These are phyloP conservation scores for Polyporus tsugae DNA, from an alignment of 1,284 basidiomycete genomes.

Conservation along the genomic window DNA sequence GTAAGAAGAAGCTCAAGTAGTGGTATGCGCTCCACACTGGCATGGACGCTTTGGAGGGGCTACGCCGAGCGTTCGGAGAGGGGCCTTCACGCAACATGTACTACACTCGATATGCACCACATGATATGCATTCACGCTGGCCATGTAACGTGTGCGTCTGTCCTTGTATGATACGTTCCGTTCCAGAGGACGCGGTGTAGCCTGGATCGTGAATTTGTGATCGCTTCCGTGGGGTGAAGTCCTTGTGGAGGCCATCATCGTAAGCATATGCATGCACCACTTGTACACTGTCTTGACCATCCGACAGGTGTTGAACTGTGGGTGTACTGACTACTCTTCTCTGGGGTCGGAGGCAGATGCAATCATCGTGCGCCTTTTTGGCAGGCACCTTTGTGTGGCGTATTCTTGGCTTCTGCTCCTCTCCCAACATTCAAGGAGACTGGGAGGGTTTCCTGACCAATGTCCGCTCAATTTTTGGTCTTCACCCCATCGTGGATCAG, in stretches of 20 bases:
- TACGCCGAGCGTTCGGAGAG: constrained; percentile 31
- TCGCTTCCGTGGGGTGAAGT: background rate
- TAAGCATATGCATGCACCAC: background rate
- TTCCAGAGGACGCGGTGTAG: background rate
- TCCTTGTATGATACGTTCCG: constrained; percentile 29
- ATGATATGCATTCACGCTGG: constrained; percentile 34
- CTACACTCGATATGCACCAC: constrained; percentile 33
- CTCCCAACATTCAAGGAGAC: background rate
- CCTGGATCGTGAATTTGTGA: background rate
- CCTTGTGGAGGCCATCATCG: background rate
- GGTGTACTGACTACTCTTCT: background rate
- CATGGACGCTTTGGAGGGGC: constrained; percentile 26
- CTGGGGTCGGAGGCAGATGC: background rate
- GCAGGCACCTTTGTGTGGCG: background rate
- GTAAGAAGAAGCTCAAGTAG: constrained; percentile 98
- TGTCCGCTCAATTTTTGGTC: background rate
- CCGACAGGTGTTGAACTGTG: too few species aligned
- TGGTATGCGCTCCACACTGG: constrained; percentile 43
- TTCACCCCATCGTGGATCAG: background rate
- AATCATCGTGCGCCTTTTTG: background rate
- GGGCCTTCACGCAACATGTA: constrained; percentile 33
- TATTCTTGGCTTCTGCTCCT: background rate
- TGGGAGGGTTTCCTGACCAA: background rate
- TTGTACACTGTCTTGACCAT: too few species aligned
- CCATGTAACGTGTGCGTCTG: constrained; percentile 31